Base-by-base conservation (phyloP, 2,329 filamentous ascomycete species). In the Aspergillus ustus region DNA sequence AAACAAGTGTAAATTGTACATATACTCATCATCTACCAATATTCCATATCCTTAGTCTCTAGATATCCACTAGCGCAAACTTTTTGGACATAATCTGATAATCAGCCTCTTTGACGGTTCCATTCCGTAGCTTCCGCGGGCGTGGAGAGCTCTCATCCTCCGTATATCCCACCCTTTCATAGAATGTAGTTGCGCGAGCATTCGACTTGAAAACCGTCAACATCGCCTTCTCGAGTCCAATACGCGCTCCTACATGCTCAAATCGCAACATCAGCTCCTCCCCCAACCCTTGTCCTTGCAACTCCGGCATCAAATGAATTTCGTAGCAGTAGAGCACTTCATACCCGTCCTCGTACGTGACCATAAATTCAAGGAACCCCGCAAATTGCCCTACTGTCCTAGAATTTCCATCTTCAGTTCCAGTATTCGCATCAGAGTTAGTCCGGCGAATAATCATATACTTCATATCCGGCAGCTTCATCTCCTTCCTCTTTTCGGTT, bases 1-100 rank as follows among this genome's bases (percentile, higher is more conserved):
- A 88, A 89, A 73, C 91, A 95, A 78, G 92, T 97, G 73, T 95
- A 85, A 79, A 68, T 63, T 97, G 73, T 95, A 85, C 79, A 68
- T 63, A 50, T 61, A 62, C 29, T 52, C 28, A 40, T 45, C 52
- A 46, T 43, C 22, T 29, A 54, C 40, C 17, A 22, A 34, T 28
- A 37, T 52, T 9, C 29, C 28, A 43, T 9, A 46, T 49, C 11
- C 15, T 11, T 40, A 40, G 34, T 40, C 7, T 20, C 25, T 54
- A 52, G 43, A 29, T 37, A 31, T 43, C 19, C 15, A 17, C 44
- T 52, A 52, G 34, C 31, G 57, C 66, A 81, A 68, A 5, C 19
- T 28, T 69, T 69, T 84, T 84, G 9, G 83, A 85, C 71, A 86
- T 71, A 62, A 86, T 86, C 66, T 81, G 68, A 74, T 85, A 85